Conservation (phyloP, 352 stramenopile genomes). For the Phytophthora vignae region DNA sequence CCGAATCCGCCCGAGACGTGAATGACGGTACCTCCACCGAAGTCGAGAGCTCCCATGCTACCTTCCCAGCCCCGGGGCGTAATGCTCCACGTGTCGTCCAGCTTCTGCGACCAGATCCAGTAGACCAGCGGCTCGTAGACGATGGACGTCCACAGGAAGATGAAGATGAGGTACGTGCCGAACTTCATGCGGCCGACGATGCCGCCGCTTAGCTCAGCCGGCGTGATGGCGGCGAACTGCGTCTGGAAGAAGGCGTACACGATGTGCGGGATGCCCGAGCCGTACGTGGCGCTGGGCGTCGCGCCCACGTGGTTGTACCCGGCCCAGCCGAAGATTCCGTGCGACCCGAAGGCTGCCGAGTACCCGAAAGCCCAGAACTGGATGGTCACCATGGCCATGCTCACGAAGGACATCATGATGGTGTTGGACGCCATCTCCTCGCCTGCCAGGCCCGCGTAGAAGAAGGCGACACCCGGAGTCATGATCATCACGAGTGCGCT, state of each 20-base stretch:
- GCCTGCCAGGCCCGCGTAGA: constrained; percentile 78
- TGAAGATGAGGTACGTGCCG: constrained; percentile 75
- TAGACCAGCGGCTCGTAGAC: constrained; percentile 86
- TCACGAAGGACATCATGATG: constrained; percentile 80
- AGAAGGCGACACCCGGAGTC: constrained; percentile 70
- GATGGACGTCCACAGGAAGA: constrained; percentile 74
- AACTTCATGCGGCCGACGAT: constrained; percentile 87
- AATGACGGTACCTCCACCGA: constrained; percentile 83
- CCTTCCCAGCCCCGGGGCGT: constrained; percentile 59
- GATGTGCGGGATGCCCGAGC: constrained; percentile 62
- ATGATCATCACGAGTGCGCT: constrained; percentile 73
- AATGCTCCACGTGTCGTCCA: constrained; percentile 55
- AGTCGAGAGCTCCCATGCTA: constrained; percentile 75
- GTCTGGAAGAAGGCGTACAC: constrained; percentile 83
- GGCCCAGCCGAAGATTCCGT: constrained; percentile 63
- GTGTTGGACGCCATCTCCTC: constrained; percentile 80
- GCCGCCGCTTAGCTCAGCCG: constrained; percentile 70
- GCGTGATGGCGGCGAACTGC: constrained; percentile 84
- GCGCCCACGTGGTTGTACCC: constrained; percentile 63
- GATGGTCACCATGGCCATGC: constrained; percentile 76
- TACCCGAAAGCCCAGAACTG: constrained; percentile 83
- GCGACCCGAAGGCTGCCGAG: constrained; percentile 65
- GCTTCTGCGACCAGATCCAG: constrained; percentile 79
- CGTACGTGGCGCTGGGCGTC: constrained; percentile 52
- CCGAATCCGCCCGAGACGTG: constrained; percentile 79